A percentile compares a stretch with the other conserved stretches of the same genome.
Evolutionary conservation across 192 early-diverging fungal genomes (phyloP).

Genomic region (Coemansia sp.): DNA sequence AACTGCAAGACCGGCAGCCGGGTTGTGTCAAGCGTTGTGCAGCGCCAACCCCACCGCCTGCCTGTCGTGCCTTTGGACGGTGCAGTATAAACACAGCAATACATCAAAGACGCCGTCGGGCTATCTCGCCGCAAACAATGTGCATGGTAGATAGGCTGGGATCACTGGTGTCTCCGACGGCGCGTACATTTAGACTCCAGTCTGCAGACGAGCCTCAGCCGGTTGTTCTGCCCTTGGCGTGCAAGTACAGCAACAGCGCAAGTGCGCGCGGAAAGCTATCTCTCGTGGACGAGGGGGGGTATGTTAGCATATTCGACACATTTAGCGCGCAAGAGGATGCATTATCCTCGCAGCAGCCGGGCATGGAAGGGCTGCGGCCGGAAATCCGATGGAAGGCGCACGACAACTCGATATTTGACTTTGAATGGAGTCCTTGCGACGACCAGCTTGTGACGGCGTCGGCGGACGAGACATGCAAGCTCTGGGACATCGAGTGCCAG

Average conservation of each 20-base stretch:
- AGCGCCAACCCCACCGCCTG: neutral
- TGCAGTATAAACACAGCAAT: conserved; percentile 13
- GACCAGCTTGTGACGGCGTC: conserved; percentile 68
- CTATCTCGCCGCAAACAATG: conserved; percentile 1
- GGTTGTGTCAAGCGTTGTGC: neutral
- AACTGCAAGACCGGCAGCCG: neutral
- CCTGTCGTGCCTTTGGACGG: neutral
- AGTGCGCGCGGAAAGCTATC: conserved; percentile 20
- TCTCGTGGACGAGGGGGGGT: conserved; percentile 44
- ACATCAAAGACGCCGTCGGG: conserved; percentile 13
- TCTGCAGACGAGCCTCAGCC: conserved; percentile 15
- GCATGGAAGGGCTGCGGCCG: conserved; percentile 18
- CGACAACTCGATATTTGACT: conserved; percentile 80
- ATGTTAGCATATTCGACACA: conserved; percentile 40
- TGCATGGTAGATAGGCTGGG: conserved; percentile 21
- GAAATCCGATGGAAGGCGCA: conserved; percentile 61
- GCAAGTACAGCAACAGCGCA: conserved; percentile 32
- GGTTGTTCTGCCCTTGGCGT: conserved; percentile 36
- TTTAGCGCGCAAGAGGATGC: neutral
- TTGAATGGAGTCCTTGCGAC: conserved; percentile 77
- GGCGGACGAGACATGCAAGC: conserved; percentile 70
- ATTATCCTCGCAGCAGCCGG: neutral
- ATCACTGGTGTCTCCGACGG: conserved; percentile 29
- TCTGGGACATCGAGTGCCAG: conserved; percentile 77
- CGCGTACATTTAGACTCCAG: conserved; percentile 24